Evolutionary conservation across 2,329 filamentous ascomycete species (phyloP).

Genomic region (Trichophyton mentagrophytes): DNA sequence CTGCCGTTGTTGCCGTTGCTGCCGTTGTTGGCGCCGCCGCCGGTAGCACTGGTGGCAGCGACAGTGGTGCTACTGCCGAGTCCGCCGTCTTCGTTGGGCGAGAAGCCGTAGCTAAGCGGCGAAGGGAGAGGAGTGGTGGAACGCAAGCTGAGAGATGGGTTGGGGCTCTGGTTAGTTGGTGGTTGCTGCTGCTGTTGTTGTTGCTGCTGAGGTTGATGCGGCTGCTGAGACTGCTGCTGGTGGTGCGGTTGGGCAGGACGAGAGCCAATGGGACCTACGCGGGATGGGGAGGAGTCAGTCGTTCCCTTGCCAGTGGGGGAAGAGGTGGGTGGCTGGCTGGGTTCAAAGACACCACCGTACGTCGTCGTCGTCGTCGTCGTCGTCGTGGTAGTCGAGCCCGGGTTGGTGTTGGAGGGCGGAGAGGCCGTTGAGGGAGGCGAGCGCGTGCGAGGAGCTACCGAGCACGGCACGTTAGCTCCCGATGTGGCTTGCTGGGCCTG

Average conservation of each 20-base stretch:
- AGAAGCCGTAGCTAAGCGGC: constrained; percentile 65
- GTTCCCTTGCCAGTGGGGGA: constrained; percentile 69
- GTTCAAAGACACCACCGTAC: constrained; percentile 49
- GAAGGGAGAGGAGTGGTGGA: constrained; percentile 85
- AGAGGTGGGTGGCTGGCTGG: constrained; percentile 47
- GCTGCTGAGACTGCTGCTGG: constrained; percentile 34
- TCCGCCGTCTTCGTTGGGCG: constrained; percentile 36
- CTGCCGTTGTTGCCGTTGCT: constrained; percentile 18
- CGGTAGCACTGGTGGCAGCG: no score
- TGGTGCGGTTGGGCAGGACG: constrained; percentile 41
- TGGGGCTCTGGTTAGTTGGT: constrained; percentile 29
- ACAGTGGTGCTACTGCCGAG: no score
- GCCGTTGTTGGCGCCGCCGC: no score
- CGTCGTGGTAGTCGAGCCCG: constrained; percentile 27
- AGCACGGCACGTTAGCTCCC: constrained; percentile 29
- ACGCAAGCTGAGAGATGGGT: constrained; percentile 58
- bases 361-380: not conserved
- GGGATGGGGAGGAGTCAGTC: constrained; percentile 56
- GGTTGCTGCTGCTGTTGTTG: constrained; percentile 8
- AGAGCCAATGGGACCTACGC: constrained; percentile 86
- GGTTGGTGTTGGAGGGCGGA: constrained; percentile 48
- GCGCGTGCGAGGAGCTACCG: constrained; percentile 37
- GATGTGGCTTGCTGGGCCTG: constrained; percentile 36
- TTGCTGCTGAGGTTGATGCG: constrained; percentile 16
- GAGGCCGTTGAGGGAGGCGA: constrained; percentile 65